Evolutionary conservation across 306 rosid genomes (phyloP).

Genomic region (Astragalus glycyphyllos): DNA sequence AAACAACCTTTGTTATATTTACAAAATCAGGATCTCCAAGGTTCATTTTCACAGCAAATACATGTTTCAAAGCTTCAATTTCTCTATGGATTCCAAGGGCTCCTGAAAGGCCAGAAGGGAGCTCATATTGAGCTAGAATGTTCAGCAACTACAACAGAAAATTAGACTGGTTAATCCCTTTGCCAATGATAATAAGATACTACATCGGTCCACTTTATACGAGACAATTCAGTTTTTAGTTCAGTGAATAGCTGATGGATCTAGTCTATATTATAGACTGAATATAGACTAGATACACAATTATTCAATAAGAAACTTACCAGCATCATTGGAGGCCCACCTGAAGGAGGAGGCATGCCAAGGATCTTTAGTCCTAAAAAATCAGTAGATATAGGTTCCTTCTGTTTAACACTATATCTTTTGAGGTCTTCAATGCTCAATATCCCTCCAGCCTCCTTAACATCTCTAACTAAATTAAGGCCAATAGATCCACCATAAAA

Average conservation of each 20-base stretch:
- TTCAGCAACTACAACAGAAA: conserved; percentile 67
- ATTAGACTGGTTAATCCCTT: conserved; percentile 28
- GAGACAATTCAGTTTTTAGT: too few species aligned
- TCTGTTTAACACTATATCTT: conserved; percentile 56
- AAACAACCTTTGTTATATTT: conserved; percentile 59
- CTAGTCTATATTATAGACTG: too few species aligned
- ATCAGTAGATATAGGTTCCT: conserved; percentile 52
- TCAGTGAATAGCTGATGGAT: too few species aligned
- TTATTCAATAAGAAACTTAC: conserved; percentile 45
- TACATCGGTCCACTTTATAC: too few species aligned
- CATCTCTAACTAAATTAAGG: conserved; percentile 61
- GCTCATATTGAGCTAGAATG: conserved; percentile 69
- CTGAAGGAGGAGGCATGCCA: conserved; percentile 90
- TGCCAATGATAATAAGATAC: neutral
- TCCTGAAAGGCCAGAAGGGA: conserved; percentile 67
- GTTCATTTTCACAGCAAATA: conserved; percentile 74
- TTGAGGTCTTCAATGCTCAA: conserved; percentile 63
- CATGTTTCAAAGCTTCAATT: conserved; percentile 85
- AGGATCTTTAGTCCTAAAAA: conserved; percentile 64
- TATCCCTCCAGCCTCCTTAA: conserved; percentile 73
- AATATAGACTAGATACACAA: too few species aligned
- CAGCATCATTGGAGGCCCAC: conserved; percentile 83
- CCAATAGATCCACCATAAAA: conserved; percentile 74
- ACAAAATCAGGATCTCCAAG: conserved; percentile 89
- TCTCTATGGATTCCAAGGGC: conserved; percentile 73